A percentile compares a stretch with the other conserved stretches of the same genome.
These are phyloP conservation scores for Scheffersomyces segobiensis DNA, from an alignment of 1,139 yeast species.

Conservation along the genomic window DNA sequence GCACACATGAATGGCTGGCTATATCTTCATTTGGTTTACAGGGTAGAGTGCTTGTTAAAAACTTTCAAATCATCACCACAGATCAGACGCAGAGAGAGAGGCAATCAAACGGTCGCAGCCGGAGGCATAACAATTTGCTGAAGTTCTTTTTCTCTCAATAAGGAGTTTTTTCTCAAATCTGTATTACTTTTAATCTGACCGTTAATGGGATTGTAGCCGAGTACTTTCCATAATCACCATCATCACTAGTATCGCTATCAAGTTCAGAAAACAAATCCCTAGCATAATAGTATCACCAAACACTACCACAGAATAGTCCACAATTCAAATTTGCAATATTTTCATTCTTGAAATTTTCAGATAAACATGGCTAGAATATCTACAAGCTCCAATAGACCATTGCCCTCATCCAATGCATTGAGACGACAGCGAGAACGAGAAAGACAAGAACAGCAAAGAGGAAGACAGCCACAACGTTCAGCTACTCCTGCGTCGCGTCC, in stretches of 20 bases:
- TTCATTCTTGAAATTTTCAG: too few relatives aligned
- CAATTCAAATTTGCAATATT: background rate
- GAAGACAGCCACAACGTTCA: background rate
- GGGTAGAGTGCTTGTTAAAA: background rate
- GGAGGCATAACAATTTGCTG: background rate
- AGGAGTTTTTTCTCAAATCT: background rate
- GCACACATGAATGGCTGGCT: background rate
- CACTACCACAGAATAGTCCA: background rate
- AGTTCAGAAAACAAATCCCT: background rate
- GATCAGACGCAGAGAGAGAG: background rate
- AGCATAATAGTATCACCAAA: background rate
- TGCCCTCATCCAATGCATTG: background rate
- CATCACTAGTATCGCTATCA: background rate
- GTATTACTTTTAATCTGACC: background rate
- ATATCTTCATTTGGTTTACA: background rate
- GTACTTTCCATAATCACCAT: too few relatives aligned
- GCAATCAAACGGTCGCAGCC: background rate
- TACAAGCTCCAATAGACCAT: background rate
- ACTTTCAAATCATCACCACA: background rate
- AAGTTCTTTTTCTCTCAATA: background rate
- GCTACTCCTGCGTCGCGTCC: slow-evolving; percentile 8
- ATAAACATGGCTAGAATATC: background rate
- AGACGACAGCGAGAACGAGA: background rate
- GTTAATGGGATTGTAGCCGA: background rate
- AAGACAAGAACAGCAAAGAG: background rate